Evolutionary conservation across 768 basidiomycete genomes (phyloP).

Genomic region (Agrocybe chaxingu): DNA sequence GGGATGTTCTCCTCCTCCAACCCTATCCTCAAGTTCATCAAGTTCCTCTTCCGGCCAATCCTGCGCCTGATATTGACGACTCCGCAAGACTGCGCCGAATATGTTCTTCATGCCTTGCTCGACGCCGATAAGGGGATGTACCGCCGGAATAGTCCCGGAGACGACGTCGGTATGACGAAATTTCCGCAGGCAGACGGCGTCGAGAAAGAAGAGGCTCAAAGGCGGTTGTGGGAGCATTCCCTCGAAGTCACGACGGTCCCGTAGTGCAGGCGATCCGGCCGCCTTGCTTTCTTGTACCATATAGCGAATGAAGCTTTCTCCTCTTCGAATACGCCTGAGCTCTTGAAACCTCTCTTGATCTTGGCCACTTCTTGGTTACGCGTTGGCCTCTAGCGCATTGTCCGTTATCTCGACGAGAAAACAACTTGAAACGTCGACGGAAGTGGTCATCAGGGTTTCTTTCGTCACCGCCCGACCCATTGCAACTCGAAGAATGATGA

Average conservation of each 20-base stretch:
- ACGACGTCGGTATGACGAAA: slow-evolving; percentile 2
- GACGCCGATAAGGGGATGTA: slow-evolving; percentile 11
- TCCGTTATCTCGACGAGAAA: no score
- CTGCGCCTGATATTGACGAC: slow-evolving; percentile 11
- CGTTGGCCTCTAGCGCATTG: no score
- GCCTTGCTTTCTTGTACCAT: no score
- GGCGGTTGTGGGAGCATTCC: slow-evolving; percentile 7
- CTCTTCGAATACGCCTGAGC: no score
- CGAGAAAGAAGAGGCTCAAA: neutral
- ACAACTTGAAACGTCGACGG: no score
- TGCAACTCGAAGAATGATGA: no score
- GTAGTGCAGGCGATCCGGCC: no score
- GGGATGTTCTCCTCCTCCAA: neutral
- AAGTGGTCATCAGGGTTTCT: no score
- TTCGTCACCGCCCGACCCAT: no score
- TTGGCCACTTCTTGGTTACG: no score
- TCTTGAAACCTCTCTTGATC: no score
- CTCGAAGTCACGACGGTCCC: neutral
- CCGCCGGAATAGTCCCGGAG: slow-evolving; percentile 7
- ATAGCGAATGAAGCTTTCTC: no score
- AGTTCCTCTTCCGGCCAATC: slow-evolving; percentile 6
- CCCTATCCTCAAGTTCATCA: slow-evolving; percentile 5
- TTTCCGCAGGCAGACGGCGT: neutral
- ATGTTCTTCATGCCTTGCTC: slow-evolving; percentile 21
- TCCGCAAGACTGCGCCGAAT: slow-evolving; percentile 18